phyloP scores from a whole-genome alignment of 139 green algal species.

The Tetradesmus obliquus region DNA sequence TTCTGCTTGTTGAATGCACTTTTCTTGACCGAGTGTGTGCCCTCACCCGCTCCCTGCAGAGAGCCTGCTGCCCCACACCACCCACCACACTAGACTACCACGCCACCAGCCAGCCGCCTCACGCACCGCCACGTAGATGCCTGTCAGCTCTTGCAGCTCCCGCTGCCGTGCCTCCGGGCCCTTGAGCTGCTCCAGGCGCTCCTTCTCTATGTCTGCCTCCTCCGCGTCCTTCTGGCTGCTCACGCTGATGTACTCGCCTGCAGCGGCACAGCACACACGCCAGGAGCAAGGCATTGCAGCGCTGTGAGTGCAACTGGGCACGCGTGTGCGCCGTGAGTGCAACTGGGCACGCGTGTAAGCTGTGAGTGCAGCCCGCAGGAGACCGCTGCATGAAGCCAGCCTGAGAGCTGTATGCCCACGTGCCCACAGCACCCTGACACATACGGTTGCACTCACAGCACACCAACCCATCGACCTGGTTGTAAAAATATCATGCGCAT shows the following conservation, averaged over 20 bases:
- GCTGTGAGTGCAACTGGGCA: too few species aligned
- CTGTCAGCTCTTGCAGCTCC: slow-evolving; percentile 82
- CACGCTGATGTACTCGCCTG: slow-evolving; percentile 85
- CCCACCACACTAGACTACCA: neutral
- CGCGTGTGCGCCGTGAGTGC: too few species aligned
- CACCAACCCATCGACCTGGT: too few species aligned
- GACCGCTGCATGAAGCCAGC: neutral
- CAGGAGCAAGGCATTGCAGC: neutral
- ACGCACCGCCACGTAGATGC: slow-evolving; percentile 74
- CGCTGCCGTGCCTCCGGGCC: slow-evolving; percentile 62
- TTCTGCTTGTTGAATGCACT: too few species aligned
- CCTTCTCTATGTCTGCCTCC: slow-evolving; percentile 82
- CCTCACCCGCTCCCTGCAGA: neutral
- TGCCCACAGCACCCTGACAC: too few species aligned
- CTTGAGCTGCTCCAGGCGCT: slow-evolving; percentile 74
- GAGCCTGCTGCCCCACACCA: neutral
- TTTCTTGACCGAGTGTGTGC: too few species aligned
- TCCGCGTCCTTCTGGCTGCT: slow-evolving; percentile 58
- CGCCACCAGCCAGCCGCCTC: too few species aligned
- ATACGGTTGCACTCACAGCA: too few species aligned
- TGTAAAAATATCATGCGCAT: too few species aligned
- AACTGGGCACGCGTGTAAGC: too few species aligned
- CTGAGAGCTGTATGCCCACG: neutral
- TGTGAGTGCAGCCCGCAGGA: too few species aligned
- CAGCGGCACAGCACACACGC: slow-evolving; percentile 34